Evolutionary conservation across 441 rosid species (phyloP).

Genomic region (Erodium texanum): DNA sequence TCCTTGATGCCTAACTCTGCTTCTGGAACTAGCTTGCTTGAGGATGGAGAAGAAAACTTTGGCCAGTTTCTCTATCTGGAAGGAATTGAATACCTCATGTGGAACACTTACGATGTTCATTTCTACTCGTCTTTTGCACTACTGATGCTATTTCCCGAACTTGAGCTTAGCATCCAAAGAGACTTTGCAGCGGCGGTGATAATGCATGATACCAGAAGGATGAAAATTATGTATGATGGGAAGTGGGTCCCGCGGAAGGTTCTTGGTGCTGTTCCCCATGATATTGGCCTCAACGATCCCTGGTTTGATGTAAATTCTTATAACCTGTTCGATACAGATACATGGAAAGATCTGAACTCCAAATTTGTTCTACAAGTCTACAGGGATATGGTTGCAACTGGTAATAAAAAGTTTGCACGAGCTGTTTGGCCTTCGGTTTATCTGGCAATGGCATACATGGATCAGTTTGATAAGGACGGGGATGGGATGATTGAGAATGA

Average conservation of each 20-base stretch:
- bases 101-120: slow-evolving; percentile 60
- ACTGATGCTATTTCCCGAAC: slow-evolving; percentile 20
- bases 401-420: slow-evolving; percentile 19
- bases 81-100: slow-evolving; percentile 25
- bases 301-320: slow-evolving; percentile 26
- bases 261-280: slow-evolving; percentile 24
- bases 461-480: slow-evolving; percentile 21
- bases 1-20: background rate
- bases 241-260: slow-evolving; percentile 19
- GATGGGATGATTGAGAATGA: slow-evolving; percentile 39
- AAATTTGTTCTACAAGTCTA: slow-evolving; percentile 24
- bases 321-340: slow-evolving; percentile 21
- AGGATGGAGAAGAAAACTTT: slow-evolving; percentile 15
- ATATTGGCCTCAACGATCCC: slow-evolving; percentile 23
- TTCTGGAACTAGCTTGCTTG: background rate
- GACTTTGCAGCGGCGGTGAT: slow-evolving; percentile 25
- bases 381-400: slow-evolving; percentile 22
- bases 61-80: slow-evolving; percentile 23
- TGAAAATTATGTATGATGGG: slow-evolving; percentile 17
- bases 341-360: slow-evolving; percentile 25
- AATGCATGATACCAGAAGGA: slow-evolving; percentile 21
- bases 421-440: slow-evolving; percentile 28
- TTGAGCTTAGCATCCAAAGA: slow-evolving; percentile 24
- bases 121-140: slow-evolving; percentile 56
- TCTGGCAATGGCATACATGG: slow-evolving; percentile 25